phyloP scores from a whole-genome alignment of 495 filamentous ascomycete genomes.

The Aspergillus avenaceus region DNA sequence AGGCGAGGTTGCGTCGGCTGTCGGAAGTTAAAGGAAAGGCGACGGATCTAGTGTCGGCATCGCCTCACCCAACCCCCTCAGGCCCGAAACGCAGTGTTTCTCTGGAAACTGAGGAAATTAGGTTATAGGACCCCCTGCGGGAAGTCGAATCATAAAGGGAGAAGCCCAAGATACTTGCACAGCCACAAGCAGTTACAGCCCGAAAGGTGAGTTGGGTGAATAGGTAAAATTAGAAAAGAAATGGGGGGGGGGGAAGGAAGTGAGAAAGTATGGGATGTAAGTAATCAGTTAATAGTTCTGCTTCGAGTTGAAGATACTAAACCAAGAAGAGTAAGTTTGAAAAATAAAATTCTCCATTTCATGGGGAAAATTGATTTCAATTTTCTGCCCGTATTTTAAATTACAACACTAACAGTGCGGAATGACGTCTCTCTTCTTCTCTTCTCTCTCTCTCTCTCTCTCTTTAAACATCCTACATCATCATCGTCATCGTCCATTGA shows the following conservation, averaged over 20 bases:
- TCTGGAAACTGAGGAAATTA: slow-evolving; percentile 1
- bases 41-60: slow-evolving; percentile 23
- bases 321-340: slow-evolving; percentile 3
- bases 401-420: slow-evolving; percentile 9
- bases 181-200: neutral
- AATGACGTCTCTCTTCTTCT: slow-evolving; percentile 34
- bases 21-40: slow-evolving; percentile 15
- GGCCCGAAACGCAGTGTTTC: slow-evolving; percentile 3
- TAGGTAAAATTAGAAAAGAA: neutral
- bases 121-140: neutral
- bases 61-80: slow-evolving; percentile 17
- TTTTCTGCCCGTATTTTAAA: neutral
- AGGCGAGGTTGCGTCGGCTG: slow-evolving; percentile 19
- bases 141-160: neutral
- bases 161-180: neutral
- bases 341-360: too few relatives aligned
- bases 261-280: too few relatives aligned
- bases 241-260: neutral
- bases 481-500: too few relatives aligned
- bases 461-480: too few relatives aligned
- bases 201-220: too few relatives aligned
- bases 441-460: too few relatives aligned
- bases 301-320: neutral
- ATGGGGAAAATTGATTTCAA: too few relatives aligned
- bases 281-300: neutral